phyloP scores from a whole-genome alignment of 345 rosid species.

The Moringa oleifera region DNA sequence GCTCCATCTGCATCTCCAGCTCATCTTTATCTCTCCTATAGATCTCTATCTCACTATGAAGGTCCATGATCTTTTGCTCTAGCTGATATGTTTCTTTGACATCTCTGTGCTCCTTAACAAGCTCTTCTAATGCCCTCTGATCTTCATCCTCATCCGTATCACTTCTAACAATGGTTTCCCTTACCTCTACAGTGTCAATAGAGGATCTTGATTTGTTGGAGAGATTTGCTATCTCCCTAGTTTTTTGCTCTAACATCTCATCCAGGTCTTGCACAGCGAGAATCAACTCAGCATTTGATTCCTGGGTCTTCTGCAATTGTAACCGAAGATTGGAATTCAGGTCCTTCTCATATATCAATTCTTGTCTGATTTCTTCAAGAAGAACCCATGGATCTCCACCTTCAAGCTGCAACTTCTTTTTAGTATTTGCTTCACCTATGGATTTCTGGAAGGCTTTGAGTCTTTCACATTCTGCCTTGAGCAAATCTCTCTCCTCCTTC shows the following conservation, averaged over 20 bases:
- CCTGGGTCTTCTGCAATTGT: conserved; percentile 86
- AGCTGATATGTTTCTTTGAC: conserved; percentile 43
- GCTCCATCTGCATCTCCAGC: conserved; percentile 90
- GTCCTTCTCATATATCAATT: conserved; percentile 67
- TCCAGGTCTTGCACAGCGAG: conserved; percentile 86
- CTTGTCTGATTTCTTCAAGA: conserved; percentile 70
- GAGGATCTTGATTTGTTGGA: conserved; percentile 23
- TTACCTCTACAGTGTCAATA: conserved; percentile 25
- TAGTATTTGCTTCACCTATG: conserved; percentile 33
- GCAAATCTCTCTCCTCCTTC: conserved; percentile 68
- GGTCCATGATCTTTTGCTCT: conserved; percentile 67
- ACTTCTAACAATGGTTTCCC: conserved; percentile 22
- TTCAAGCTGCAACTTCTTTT: conserved; percentile 50
- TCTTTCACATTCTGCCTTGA: conserved; percentile 49
- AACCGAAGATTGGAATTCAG: conserved; percentile 55
- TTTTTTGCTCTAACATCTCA: conserved; percentile 62
- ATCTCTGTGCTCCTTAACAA: conserved; percentile 62
- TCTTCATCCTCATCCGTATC: conserved; percentile 74
- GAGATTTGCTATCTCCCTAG: conserved; percentile 24
- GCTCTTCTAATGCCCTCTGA: conserved; percentile 77
- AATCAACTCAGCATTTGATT: conserved; percentile 82
- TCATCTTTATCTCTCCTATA: conserved; percentile 78
- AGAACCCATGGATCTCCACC: conserved; percentile 53
- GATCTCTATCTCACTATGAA: conserved; percentile 68
- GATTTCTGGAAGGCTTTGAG: conserved; percentile 43